Evolutionary conservation across 306 rosid species (phyloP).

Genomic region (Hylodesmum podocarpum): DNA sequence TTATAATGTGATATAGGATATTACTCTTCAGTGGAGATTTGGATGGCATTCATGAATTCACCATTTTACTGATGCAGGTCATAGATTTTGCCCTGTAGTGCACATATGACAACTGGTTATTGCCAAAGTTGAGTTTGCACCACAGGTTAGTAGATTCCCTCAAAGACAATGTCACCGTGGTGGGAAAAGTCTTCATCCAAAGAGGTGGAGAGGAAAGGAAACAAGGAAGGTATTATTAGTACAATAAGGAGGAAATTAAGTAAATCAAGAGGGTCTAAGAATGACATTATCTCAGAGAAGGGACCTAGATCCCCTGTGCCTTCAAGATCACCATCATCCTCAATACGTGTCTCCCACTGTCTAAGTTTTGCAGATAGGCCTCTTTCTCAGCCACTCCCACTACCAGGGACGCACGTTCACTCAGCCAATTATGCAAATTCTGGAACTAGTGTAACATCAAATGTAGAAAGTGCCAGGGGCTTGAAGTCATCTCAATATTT

Average conservation of each 20-base stretch:
- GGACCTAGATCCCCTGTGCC: conserved; percentile 49
- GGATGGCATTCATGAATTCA: conserved; percentile 10
- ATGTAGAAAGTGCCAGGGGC: conserved; percentile 44
- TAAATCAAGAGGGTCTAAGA: conserved; percentile 52
- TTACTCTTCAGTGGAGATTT: conserved; percentile 3
- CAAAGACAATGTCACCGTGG: conserved; percentile 67
- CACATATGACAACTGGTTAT: neutral
- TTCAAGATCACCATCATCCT: conserved; percentile 70
- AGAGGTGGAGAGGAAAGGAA: conserved; percentile 58
- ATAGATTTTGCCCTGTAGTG: neutral
- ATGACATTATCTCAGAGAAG: conserved; percentile 54
- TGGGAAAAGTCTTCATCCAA: conserved; percentile 79
- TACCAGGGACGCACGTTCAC: conserved; percentile 50
- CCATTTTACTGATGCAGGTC: neutral
- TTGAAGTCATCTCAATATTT: conserved; percentile 45
- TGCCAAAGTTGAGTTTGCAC: conserved; percentile 15
- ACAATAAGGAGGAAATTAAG: conserved; percentile 59
- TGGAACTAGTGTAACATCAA: conserved; percentile 48
- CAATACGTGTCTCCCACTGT: conserved; percentile 54
- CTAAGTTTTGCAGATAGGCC: conserved; percentile 74
- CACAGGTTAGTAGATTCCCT: neutral
- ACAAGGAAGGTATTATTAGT: conserved; percentile 62
- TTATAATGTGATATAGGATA: conserved; percentile 6
- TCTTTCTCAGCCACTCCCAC: conserved; percentile 66
- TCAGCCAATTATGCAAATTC: conserved; percentile 52